A percentile compares a stretch with the other conserved stretches of the same genome.
phyloP scores from a whole-genome alignment of 176 grass and related monocot species.

The Zea luxurians region DNA sequence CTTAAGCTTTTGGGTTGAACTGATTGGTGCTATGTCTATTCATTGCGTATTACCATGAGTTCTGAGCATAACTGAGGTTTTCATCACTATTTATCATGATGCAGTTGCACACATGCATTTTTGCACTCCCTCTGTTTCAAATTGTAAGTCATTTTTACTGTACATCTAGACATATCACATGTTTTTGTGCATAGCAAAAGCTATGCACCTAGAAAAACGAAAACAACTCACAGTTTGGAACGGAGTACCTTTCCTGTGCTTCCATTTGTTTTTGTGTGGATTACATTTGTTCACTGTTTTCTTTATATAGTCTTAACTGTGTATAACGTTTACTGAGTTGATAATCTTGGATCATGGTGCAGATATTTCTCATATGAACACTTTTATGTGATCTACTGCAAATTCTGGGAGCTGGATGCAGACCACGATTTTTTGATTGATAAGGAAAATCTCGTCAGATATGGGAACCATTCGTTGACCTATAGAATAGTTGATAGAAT shows the following conservation, averaged over 20 bases:
- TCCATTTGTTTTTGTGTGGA: slow-evolving; percentile 7
- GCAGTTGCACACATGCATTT: slow-evolving; percentile 13
- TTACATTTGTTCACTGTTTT: slow-evolving; percentile 6
- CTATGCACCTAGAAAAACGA: not conserved
- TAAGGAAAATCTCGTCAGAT: slow-evolving; percentile 99
- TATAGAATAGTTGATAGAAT: slow-evolving; percentile 98
- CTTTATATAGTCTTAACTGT: not conserved
- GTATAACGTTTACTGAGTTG: not conserved
- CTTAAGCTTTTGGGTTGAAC: too few species aligned
- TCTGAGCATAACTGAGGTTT: slow-evolving; percentile 6
- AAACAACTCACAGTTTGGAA: not conserved
- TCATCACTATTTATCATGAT: slow-evolving; percentile 11
- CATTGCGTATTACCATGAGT: slow-evolving; percentile 8
- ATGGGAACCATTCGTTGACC: slow-evolving; percentile 95
- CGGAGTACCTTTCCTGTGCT: not conserved
- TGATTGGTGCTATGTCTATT: not conserved
- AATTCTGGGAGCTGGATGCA: slow-evolving; percentile 98
- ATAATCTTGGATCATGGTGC: slow-evolving; percentile 33
- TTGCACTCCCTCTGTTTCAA: slow-evolving; percentile 1
- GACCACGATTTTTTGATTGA: slow-evolving; percentile 99
- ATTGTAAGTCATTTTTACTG: not conserved
- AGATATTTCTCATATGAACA: slow-evolving; percentile 99
- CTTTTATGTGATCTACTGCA: slow-evolving; percentile 99
- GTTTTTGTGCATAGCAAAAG: slow-evolving; percentile 4
- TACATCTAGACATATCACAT: not conserved